Percentiles rank a stretch among this genome's conserved stretches.
Conservation (phyloP, 1,139 yeast species). For the Geotrichum carabidarum region DNA sequence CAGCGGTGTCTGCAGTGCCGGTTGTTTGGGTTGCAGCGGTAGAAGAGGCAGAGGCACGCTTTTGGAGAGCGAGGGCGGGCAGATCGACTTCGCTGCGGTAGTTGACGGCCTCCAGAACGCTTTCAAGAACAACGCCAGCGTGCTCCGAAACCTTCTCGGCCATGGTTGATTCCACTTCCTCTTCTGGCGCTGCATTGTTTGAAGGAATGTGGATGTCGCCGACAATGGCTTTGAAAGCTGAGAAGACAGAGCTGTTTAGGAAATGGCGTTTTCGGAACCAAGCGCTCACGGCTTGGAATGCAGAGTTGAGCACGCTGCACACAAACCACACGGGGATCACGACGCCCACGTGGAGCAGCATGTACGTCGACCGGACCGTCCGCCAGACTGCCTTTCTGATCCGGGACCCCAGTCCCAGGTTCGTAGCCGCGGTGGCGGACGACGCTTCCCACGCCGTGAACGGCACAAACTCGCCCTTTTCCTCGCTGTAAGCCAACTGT, state of each 20-base stretch:
- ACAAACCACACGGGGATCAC: conserved; percentile 36
- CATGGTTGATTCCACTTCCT: not conserved
- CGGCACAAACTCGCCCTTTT: conserved; percentile 5
- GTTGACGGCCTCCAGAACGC: conserved; percentile 31
- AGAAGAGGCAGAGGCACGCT: not conserved
- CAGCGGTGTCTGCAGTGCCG: not conserved
- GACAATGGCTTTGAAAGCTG: not conserved
- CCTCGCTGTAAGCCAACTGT: conserved; percentile 5
- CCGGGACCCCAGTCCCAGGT: not conserved
- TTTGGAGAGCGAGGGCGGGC: not conserved
- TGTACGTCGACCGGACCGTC: conserved; percentile 16
- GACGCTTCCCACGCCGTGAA: not conserved
- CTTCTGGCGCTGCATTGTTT: not conserved
- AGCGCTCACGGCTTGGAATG: conserved; percentile 31
- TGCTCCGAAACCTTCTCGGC: conserved; percentile 42
- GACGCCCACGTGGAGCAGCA: conserved; percentile 16
- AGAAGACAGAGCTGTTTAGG: conserved; percentile 6
- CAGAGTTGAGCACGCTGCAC: conserved; percentile 35
- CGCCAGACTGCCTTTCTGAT: conserved; percentile 4
- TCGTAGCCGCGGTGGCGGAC: not conserved
- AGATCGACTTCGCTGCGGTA: conserved; percentile 2
- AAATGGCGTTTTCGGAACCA: conserved; percentile 24
- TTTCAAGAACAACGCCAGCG: conserved; percentile 49
- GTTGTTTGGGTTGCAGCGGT: not conserved
- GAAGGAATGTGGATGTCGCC: not conserved